phyloP scores from a whole-genome alignment of 2,329 filamentous ascomycete species.

The Pezicula carpinea region DNA sequence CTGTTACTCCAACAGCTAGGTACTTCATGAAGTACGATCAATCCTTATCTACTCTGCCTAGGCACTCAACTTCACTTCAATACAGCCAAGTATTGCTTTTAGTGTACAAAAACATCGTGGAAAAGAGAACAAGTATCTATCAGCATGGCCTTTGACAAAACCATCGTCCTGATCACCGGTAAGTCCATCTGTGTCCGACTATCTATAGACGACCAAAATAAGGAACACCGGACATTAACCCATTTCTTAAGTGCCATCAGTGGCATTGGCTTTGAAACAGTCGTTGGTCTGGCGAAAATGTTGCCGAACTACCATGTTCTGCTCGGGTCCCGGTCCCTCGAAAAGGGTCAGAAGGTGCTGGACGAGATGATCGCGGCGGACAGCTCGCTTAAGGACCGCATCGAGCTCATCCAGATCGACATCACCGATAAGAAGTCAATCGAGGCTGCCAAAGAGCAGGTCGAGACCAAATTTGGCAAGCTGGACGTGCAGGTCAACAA shows the following conservation, averaged over 20 bases:
- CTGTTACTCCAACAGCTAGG: too few species aligned
- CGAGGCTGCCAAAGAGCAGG: not conserved
- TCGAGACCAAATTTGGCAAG: conserved; percentile 11
- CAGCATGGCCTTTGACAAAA: not conserved
- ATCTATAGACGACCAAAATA: too few species aligned
- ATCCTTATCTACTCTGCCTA: too few species aligned
- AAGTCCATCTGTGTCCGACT: not conserved
- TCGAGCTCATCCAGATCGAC: conserved; percentile 15
- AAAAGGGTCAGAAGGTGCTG: conserved; percentile 15
- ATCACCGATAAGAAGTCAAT: conserved; percentile 12
- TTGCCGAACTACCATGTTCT: conserved; percentile 19
- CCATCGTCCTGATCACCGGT: not conserved
- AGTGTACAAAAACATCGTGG: too few species aligned
- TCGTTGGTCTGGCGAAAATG: conserved; percentile 11
- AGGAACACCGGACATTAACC: not conserved
- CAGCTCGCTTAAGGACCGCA: conserved; percentile 8
- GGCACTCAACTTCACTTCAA: too few species aligned
- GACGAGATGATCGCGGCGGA: conserved; percentile 7
- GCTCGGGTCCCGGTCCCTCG: conserved; percentile 15
- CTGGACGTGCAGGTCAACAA: conserved; percentile 29
- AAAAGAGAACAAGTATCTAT: too few species aligned
- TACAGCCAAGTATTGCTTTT: too few species aligned
- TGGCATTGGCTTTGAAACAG: conserved; percentile 35
- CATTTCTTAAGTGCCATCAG: conserved; percentile 31
- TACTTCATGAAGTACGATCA: too few species aligned